These are phyloP conservation scores for Entophlyctis luteolus DNA, from an alignment of 192 early-diverging fungal genomes.

Conservation along the genomic window DNA sequence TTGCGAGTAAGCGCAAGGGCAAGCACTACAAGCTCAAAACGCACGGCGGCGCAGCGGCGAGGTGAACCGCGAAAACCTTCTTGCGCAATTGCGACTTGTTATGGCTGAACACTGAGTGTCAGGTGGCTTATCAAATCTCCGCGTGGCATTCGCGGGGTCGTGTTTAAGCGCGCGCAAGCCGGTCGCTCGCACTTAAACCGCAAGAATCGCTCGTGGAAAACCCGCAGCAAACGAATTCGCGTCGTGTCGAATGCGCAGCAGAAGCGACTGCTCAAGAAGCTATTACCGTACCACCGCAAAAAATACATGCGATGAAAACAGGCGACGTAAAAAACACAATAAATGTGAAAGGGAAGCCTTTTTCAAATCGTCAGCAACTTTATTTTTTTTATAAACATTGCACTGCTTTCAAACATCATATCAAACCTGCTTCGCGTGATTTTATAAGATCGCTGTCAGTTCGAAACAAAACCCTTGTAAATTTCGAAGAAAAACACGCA, in stretches of 20 bases:
- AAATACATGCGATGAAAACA: constrained; percentile 42
- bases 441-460: too few relatives aligned
- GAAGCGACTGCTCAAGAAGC: constrained; percentile 30
- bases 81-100: too few relatives aligned
- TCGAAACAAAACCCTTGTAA: too few relatives aligned
- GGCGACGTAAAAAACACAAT: too few relatives aligned
- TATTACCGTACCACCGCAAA: constrained; percentile 50
- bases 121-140: constrained; percentile 47
- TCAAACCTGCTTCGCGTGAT: too few relatives aligned
- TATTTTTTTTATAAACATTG: too few relatives aligned
- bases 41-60: constrained; percentile 43
- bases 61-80: too few relatives aligned
- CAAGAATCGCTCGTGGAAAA: constrained; percentile 45
- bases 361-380: too few relatives aligned
- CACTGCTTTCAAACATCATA: too few relatives aligned
- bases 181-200: constrained; percentile 46
- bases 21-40: constrained; percentile 54
- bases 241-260: constrained; percentile 37
- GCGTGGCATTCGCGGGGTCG: constrained; percentile 14
- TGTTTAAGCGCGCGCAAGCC: constrained; percentile 47
- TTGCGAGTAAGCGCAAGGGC: constrained; percentile 43
- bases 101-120: constrained; percentile 1
- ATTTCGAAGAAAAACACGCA: too few relatives aligned
- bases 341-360: too few relatives aligned
- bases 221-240: constrained; percentile 34